A percentile compares a stretch with the other conserved stretches of the same genome.
Conservation (phyloP, 2,329 filamentous ascomycete genomes). For the Nigrograna mackinnonii region DNA sequence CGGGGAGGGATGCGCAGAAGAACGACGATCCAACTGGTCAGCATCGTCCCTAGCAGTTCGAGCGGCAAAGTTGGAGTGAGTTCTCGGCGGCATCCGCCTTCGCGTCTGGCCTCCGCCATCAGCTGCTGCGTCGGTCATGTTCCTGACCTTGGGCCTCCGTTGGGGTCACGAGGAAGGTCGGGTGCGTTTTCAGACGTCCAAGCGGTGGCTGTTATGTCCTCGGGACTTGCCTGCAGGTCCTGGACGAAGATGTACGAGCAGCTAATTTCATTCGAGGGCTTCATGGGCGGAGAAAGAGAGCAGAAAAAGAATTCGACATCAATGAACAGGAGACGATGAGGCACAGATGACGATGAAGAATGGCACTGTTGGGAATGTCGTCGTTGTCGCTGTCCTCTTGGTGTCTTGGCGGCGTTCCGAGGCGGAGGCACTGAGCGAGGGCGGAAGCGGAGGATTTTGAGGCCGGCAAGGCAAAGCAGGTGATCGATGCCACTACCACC, state of each 20-base stretch:
- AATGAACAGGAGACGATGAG: conserved; percentile 5
- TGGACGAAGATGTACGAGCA: no score
- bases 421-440: no score
- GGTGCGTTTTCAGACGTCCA: conserved; percentile 15
- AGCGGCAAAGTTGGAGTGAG: conserved; percentile 48
- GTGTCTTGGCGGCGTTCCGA: no score
- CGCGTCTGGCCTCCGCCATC: conserved; percentile 18
- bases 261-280: no score
- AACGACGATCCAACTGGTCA: conserved; percentile 47
- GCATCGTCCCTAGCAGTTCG: conserved; percentile 49
- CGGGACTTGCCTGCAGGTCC: conserved; percentile 8
- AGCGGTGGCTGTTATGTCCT: conserved; percentile 10
- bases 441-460: no score
- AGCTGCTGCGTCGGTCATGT: conserved; percentile 27
- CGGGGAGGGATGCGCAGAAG: conserved; percentile 30
- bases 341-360: conserved; percentile 1
- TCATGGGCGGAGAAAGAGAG: no score
- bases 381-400: conserved; percentile 17
- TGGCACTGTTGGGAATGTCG: conserved; percentile 1
- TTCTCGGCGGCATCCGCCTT: conserved; percentile 33
- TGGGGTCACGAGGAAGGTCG: conserved; percentile 17
- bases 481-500: no score
- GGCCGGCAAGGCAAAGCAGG: no score
- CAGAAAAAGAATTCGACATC: not conserved
- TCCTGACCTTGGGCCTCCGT: conserved; percentile 11